Base-by-base conservation (phyloP, 768 basidiomycete species). In the Boletus rubroflammeus region DNA sequence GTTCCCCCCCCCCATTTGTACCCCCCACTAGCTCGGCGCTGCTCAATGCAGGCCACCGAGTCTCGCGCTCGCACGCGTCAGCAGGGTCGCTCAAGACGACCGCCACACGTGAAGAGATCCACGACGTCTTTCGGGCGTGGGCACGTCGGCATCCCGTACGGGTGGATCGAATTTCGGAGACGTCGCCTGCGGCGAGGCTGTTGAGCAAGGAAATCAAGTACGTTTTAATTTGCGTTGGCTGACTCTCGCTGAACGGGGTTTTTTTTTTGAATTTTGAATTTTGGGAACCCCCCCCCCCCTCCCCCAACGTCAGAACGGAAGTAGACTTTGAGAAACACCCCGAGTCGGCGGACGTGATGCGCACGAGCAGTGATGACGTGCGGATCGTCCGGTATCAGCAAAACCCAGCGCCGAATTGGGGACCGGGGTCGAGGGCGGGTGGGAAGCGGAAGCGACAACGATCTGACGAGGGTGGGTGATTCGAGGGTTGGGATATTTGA, bases 401-500 rank as follows among this genome's bases (percentile, higher is more conserved):
- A 57, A 98, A 97, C 65, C 97, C 96, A 5, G 78, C 83, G n/a
- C 78, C 84, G 2, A 80, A 97, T 67, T 99, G 97, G 97, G 96
- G 96, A 0, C 97, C 96, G 0, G 89, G 82, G 15, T 78, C 79
- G 50, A 86, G 78, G 63, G 87, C 88, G 5, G 72, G 64, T 21
- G 68, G 69, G 25, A 71, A 72, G n/a, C 65, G 60, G 42, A 65
- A 75, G 57, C 64, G 75, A 14, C 67, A 65, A 3, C 26, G 8
- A 2, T 64, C 62, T 2, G 63, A 64, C 40, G 63, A 66, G 25
- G 56, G 36, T n/a, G 47, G 4, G 21, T 62, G 45, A 36, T 36
- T 17, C 17, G 6, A 9, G 35, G 35, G 13, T 35, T 6, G 35
- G 35, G 2, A 4, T 17, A 10, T 17, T 35, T 7, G 35, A 8